Percentiles rank a stretch among this genome's conserved stretches.
Evolutionary conservation across 192 early-diverging fungal genomes (phyloP).

Genomic region (Entomortierella parvispora): DNA sequence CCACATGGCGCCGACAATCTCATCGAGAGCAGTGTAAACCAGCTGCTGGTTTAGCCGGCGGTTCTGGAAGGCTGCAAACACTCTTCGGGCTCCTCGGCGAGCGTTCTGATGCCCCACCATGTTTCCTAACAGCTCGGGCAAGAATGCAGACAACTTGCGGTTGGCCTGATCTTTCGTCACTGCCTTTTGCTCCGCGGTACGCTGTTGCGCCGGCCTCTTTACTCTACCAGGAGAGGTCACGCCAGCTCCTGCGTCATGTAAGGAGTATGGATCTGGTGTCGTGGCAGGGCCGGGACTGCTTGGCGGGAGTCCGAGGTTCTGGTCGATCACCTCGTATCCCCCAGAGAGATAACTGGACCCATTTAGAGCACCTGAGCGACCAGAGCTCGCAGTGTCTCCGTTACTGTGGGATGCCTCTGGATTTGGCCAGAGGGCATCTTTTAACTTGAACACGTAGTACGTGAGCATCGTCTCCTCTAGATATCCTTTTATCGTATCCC

Average conservation of each 20-base stretch:
- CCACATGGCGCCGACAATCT: constrained; percentile 73
- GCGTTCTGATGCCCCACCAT: constrained; percentile 90
- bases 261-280: not conserved
- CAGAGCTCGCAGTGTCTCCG: too few species aligned
- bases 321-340: constrained; percentile 18
- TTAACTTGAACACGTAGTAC: constrained; percentile 52
- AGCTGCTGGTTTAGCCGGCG: constrained; percentile 81
- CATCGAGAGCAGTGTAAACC: constrained; percentile 81
- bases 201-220: not conserved
- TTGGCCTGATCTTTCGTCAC: constrained; percentile 59
- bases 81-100: constrained; percentile 71
- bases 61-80: constrained; percentile 81
- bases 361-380: not conserved
- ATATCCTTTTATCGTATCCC: constrained; percentile 51
- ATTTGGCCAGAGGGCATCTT: constrained; percentile 69
- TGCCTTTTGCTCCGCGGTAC: constrained; percentile 60
- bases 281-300: constrained; percentile 3
- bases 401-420: too few species aligned
- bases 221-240: not conserved
- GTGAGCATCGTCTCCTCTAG: constrained; percentile 54
- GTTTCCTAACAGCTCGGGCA: constrained; percentile 75
- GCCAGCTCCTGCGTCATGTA: not conserved
- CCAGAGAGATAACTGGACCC: not conserved
- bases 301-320: constrained; percentile 5
- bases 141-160: constrained; percentile 64